phyloP scores from a whole-genome alignment of 805 yeast genomes.

The Dipodascopsis tothii region DNA sequence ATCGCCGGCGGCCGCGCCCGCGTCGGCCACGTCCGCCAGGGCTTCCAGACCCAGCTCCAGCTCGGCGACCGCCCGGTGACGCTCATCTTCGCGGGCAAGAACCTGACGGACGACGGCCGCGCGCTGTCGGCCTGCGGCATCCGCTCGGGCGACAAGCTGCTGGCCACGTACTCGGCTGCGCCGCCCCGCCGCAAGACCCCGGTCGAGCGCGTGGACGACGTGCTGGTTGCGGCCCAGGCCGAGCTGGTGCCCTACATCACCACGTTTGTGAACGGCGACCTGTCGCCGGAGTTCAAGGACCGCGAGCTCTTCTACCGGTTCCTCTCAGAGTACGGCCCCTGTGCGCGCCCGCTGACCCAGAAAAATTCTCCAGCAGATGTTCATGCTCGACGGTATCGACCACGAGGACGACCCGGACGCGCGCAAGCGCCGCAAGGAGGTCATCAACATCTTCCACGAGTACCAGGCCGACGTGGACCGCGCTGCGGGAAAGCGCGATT shows the following conservation, averaged over 20 bases:
- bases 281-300: neutral
- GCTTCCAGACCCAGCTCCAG: constrained; percentile 18
- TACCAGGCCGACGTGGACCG: constrained; percentile 24
- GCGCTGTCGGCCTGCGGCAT: constrained; percentile 9
- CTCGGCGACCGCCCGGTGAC: constrained; percentile 9
- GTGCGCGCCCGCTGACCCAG: constrained; percentile 1
- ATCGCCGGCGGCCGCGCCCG: constrained; percentile 19
- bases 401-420: constrained; percentile 25
- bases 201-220: constrained; percentile 14
- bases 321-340: constrained; percentile 14
- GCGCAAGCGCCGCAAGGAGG: constrained; percentile 25
- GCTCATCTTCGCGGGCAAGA: constrained; percentile 22
- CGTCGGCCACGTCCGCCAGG: constrained; percentile 24
- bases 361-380: constrained; percentile 23
- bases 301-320: constrained; percentile 2
- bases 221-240: constrained; percentile 8
- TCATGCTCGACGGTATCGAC: constrained; percentile 24
- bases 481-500: constrained; percentile 13
- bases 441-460: constrained; percentile 24
- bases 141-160: constrained; percentile 13
- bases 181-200: constrained; percentile 1
- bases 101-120: constrained; percentile 17
- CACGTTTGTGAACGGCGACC: constrained; percentile 2
- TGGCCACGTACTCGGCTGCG: neutral
- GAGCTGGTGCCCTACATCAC: constrained; percentile 19